Conservation (phyloP, 192 early-diverging fungal genomes). For the Coemansia nantahalensis region DNA sequence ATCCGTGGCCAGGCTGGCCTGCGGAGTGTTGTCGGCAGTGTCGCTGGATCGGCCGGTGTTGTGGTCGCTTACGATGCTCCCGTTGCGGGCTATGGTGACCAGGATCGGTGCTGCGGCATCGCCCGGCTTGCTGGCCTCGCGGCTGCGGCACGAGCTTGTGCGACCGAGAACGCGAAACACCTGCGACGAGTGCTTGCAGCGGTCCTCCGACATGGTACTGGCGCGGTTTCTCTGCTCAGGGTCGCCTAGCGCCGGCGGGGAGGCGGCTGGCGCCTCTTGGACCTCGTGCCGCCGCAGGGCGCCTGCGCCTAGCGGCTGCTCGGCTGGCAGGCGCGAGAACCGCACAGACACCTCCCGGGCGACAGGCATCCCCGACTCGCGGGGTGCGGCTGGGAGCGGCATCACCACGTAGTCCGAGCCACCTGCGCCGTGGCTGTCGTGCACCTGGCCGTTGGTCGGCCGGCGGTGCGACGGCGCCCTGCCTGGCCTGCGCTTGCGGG, state of each 20-base stretch:
- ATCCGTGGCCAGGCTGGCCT: no score
- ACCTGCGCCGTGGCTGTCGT: not conserved
- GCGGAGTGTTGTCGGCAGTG: no score
- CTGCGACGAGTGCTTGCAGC: conserved; percentile 4
- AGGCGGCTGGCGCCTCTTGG: not conserved
- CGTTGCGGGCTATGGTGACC: conserved; percentile 35
- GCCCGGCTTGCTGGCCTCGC: conserved; percentile 2
- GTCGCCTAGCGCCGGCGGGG: not conserved
- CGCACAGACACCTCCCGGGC: not conserved
- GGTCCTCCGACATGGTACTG: conserved; percentile 18
- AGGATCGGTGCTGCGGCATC: conserved; percentile 28
- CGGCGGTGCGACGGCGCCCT: not conserved
- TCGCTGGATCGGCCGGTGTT: conserved; percentile 15
- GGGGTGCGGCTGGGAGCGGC: not conserved
- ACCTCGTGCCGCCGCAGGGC: not conserved
- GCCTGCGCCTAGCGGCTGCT: not conserved
- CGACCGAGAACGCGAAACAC: conserved; percentile 22
- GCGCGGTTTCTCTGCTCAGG: conserved; percentile 7
- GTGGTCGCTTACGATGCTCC: conserved; percentile 32
- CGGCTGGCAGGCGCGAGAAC: conserved; percentile 1
- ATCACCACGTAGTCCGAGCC: not conserved
- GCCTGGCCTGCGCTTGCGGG: not conserved
- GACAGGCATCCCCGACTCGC: not conserved
- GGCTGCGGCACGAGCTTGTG: conserved; percentile 11
- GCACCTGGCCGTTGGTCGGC: not conserved